Percentiles rank a stretch among this genome's conserved stretches.
These are phyloP conservation scores for Bruguiera sexangula DNA, from an alignment of 345 rosid species.

Conservation along the genomic window DNA sequence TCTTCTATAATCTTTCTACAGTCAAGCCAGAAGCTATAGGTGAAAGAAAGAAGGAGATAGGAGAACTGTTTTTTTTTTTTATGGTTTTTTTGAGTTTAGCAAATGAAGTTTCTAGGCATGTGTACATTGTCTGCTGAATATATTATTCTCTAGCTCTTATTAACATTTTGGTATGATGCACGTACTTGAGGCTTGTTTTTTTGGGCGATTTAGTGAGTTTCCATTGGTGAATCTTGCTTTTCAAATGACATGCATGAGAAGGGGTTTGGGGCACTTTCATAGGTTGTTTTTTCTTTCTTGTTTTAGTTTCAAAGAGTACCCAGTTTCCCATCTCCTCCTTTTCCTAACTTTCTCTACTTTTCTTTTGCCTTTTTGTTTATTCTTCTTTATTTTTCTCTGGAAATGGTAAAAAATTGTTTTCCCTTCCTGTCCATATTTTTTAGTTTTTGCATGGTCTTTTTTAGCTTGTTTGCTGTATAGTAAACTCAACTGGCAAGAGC, in stretches of 20 bases:
- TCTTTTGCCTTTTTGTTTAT: neutral
- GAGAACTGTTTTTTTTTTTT: neutral
- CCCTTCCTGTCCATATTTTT: neutral
- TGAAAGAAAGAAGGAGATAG: neutral
- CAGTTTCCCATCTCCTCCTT: constrained; percentile 1
- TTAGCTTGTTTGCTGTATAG: neutral
- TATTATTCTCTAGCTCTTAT: neutral
- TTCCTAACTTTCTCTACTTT: neutral
- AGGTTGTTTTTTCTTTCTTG: constrained; percentile 9
- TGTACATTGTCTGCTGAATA: neutral
- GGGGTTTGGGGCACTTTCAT: constrained; percentile 1
- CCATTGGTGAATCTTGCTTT: neutral
- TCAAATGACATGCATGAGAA: constrained; percentile 32
- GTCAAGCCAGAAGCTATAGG: neutral
- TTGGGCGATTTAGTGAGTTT: neutral
- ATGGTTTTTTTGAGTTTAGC: neutral
- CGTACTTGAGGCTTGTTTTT: constrained; percentile 5
- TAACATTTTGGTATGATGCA: constrained; percentile 18
- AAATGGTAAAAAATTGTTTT: neutral
- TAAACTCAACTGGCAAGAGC: neutral
- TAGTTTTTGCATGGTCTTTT: constrained; percentile 15
- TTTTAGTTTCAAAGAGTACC: constrained; percentile 6
- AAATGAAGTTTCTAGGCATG: neutral
- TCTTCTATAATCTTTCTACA: neutral
- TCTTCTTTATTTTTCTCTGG: neutral